These are phyloP conservation scores for Fusarium domesticum DNA, from an alignment of 2,329 filamentous ascomycete genomes.

Conservation along the genomic window DNA sequence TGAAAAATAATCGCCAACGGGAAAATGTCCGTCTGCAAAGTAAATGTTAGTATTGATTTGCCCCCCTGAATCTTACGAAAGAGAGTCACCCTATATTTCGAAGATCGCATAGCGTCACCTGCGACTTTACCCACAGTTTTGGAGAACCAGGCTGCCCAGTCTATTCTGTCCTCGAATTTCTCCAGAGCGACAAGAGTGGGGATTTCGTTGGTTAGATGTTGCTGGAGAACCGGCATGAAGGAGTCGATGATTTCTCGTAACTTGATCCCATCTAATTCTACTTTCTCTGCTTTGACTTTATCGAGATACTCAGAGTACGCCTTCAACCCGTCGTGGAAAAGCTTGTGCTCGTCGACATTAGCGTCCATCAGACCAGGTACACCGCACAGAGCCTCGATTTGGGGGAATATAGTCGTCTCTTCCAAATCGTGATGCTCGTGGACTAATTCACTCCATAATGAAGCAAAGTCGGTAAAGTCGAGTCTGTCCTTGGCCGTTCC, in stretches of 20 bases:
- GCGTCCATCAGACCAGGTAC: constrained; percentile 36
- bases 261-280: constrained; percentile 29
- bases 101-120: neutral
- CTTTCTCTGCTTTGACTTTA: constrained; percentile 23
- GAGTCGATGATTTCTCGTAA: neutral
- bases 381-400: constrained; percentile 33
- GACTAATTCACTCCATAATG: constrained; percentile 30
- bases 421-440: constrained; percentile 38
- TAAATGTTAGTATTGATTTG: constrained; percentile 8
- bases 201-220: constrained; percentile 39
- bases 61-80: neutral
- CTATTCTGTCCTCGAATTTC: constrained; percentile 30
- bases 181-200: constrained; percentile 31
- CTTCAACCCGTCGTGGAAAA: constrained; percentile 35
- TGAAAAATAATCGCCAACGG: constrained; percentile 14
- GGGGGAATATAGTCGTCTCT: constrained; percentile 37
- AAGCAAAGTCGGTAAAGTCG: constrained; percentile 31
- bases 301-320: constrained; percentile 31
- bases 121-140: constrained; percentile 1
- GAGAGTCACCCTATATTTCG: neutral
- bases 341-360: constrained; percentile 39
- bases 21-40: constrained; percentile 7
- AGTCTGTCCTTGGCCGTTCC: constrained; percentile 27
- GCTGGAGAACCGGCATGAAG: constrained; percentile 29
- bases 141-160: constrained; percentile 30